These are phyloP conservation scores for Calonectria montana DNA, from an alignment of 2,329 filamentous ascomycete genomes.

Conservation along the genomic window DNA sequence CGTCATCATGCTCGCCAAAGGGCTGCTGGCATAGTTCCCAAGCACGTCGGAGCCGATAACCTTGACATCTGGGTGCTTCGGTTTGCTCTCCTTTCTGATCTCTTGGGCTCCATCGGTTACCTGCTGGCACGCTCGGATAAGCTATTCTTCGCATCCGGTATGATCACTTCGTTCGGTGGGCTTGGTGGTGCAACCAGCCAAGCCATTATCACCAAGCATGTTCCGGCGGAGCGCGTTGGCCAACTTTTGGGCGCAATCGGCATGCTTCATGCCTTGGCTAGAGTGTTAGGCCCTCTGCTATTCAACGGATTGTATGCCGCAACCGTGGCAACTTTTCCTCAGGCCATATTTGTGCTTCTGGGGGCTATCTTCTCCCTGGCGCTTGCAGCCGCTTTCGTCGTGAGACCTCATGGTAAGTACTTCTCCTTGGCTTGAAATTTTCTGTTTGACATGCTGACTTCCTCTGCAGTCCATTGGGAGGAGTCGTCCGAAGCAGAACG, in stretches of 20 bases:
- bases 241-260: slow-evolving; percentile 91
- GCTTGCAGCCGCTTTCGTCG: slow-evolving; percentile 74
- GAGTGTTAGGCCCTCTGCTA: slow-evolving; percentile 81
- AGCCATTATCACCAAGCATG: slow-evolving; percentile 88
- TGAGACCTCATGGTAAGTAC: slow-evolving; percentile 79
- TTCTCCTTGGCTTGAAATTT: background rate
- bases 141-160: slow-evolving; percentile 78
- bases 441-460: slow-evolving; percentile 27
- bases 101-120: slow-evolving; percentile 81
- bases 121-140: slow-evolving; percentile 69
- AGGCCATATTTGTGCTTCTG: slow-evolving; percentile 85
- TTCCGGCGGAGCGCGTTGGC: slow-evolving; percentile 83
- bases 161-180: slow-evolving; percentile 81
- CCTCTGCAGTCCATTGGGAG: slow-evolving; percentile 48
- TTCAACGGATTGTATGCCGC: slow-evolving; percentile 89
- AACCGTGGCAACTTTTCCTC: slow-evolving; percentile 82
- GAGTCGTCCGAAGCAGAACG: slow-evolving; percentile 38
- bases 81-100: slow-evolving; percentile 78
- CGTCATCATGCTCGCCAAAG: slow-evolving; percentile 58
- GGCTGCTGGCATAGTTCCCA: slow-evolving; percentile 55
- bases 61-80: slow-evolving; percentile 85
- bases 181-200: slow-evolving; percentile 88
- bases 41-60: slow-evolving; percentile 76
- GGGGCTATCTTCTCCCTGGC: slow-evolving; percentile 73
- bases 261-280: slow-evolving; percentile 82